Evolutionary conservation across 495 filamentous ascomycete genomes (phyloP), one percentile per base, ranked within the genome.

Genomic region (Penicillium mononematosum): DNA sequence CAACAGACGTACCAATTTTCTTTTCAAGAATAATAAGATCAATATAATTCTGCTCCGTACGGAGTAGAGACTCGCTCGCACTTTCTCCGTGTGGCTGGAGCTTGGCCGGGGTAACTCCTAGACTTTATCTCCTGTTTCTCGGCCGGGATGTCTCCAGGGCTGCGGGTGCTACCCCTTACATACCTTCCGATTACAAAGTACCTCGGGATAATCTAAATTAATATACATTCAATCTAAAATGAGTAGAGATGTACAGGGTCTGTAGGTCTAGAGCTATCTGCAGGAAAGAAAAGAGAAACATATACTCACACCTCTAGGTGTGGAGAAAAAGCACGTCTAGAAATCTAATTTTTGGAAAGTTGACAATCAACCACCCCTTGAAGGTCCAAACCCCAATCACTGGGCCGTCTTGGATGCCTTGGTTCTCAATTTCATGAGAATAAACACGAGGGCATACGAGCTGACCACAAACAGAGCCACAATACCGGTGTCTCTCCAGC

Each of bases 391-490:
- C 14, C 1, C 9, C 16, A 16, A 31, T 55, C 43, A 71, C 43
- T 67, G 49, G n/a, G 72, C 72, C 57, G 62, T 74, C 66, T 74
- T 75, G 41, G 68, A 66, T 27, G 60, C 62, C 58, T 74, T 75
- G 34, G 72, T 75, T 19, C 59, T 38, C 25, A 61, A 31, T 20
- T 78, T 79, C 78, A 81, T 81, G 52, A 81, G 65, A 53, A 63
- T 42, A 51, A 75, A 81, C 1, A 81, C 78, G 36, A 79, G 47
- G 1, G 66, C 70, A 58, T 79, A 81, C 47, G 67, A 68, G 22
- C 71, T 73, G 49, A 78, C 41, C 5, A 60, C 72, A 55, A 81
- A 81, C 8, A 78, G 55, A 0, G 69, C 75, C 11, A 77, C 69
- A 34, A 81, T 74, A 0, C n/a, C 78, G 0, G 70, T 63, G 52